These are phyloP conservation scores for Babesia divergens DNA, from an alignment of 169 alveolate genomes.

Conservation along the genomic window DNA sequence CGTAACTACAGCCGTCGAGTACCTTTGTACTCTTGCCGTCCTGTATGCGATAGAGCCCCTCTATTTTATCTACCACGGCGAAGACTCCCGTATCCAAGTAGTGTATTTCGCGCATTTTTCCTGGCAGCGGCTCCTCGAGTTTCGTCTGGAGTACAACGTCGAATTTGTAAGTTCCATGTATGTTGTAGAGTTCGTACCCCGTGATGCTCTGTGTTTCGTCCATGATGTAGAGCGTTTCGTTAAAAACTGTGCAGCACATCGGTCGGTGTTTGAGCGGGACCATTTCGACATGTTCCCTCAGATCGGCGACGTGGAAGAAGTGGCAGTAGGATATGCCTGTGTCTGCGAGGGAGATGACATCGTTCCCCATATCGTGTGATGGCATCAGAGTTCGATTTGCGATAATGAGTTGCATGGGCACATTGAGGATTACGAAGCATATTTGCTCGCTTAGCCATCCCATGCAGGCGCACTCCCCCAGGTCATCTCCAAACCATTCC, in stretches of 20 bases:
- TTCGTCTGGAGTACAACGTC: not conserved
- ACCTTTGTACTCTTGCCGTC: not conserved
- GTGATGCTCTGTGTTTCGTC: not conserved
- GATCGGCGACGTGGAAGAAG: conserved; percentile 26
- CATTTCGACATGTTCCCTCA: not conserved
- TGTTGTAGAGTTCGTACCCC: conserved; percentile 2
- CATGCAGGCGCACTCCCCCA: not conserved
- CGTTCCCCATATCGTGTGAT: not conserved
- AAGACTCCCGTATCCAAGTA: not conserved
- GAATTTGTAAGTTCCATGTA: conserved; percentile 5
- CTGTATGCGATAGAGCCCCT: not conserved
- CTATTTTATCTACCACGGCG: conserved; percentile 4
- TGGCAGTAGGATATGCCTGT: conserved; percentile 8
- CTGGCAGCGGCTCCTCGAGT: not conserved
- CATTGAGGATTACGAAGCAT: not conserved
- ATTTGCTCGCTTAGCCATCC: conserved; percentile 15
- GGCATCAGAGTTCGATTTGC: not conserved
- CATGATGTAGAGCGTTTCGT: conserved; percentile 1
- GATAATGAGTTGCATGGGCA: not conserved
- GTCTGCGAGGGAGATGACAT: not conserved
- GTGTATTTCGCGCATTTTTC: not conserved
- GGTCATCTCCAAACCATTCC: conserved; percentile 15
- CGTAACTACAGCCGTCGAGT: conserved; percentile 8
- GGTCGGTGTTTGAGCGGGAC: conserved; percentile 27
- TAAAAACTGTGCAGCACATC: conserved; percentile 22